Base-by-base conservation (phyloP, 208 protist genomes). In the Trypanosoma cruzi region DNA sequence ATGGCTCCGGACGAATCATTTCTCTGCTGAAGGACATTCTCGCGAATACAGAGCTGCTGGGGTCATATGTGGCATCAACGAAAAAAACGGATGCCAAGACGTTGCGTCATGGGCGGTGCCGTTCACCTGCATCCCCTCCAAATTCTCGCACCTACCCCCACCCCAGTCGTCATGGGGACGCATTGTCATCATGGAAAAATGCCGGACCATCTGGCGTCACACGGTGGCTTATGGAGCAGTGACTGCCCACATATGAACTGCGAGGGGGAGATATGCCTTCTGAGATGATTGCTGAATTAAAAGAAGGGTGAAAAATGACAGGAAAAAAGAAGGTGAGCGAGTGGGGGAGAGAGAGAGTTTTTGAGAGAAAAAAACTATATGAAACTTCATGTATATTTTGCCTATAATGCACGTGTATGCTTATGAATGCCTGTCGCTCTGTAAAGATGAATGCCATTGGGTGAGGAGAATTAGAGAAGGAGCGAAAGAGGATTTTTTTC, bases 1-100 rank as follows among this genome's bases (percentile, higher is more conserved):
- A 26, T 54, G 22, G 14, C 26, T 52, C 44, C 36, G 37, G 20
- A 40, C 68, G 52, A 6, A 59, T 82, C 16, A 52, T 82, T 63
- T 65, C 50, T 3, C 18, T 85, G 22, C 65, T 88, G 50, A 49
- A 83, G 29, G 55, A 66, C 28, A 71, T 92, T 37, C 56, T 86
- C 31, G 54, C 42, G 18, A 71, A 72, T 7, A 84, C 86, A 0
- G 75, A 77, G 56, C 14, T 66, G n/a, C 40, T 92, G 49, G 80
- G 86, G 59, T 57, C 59, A 20, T 56, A 79, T 60, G 44, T 88
- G 13, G 37, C 20, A 42, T 31, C 68, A 29, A 20, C 22, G 36
- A 13, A 50, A 16, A 0, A 54, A 40, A 34, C 6, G 10, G 13
- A 36, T 28, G 18, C 59, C 29, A 42, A 11, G 52, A 7, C 60